Percentiles rank a stretch among this genome's conserved stretches.
Evolutionary conservation across 1,284 basidiomycete species (phyloP).

Genomic region (Melampsora abietis-canadensis): DNA sequence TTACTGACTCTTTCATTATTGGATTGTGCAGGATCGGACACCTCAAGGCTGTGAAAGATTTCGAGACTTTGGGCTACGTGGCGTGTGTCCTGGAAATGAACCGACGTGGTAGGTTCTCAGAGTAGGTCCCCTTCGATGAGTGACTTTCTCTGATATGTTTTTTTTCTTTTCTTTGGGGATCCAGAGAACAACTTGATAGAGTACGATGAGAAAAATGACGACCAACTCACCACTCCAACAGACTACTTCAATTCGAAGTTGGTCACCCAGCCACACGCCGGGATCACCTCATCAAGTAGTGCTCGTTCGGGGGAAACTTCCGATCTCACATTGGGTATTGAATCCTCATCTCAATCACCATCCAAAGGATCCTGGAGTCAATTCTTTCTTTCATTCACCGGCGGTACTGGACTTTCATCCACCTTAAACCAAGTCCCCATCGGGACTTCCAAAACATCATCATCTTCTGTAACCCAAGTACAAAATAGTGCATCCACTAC

Average conservation of each 20-base stretch:
- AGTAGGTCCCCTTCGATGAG: not conserved
- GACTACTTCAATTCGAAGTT: conserved; percentile 39
- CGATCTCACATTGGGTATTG: conserved; percentile 9
- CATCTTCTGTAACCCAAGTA: conserved; percentile 6
- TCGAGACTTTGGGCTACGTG: conserved; percentile 39
- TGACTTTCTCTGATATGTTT: not conserved
- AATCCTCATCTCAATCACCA: conserved; percentile 30
- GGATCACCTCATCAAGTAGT: not conserved
- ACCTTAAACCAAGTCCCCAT: conserved; percentile 2
- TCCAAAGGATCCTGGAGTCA: conserved; percentile 37
- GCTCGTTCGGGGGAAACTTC: not conserved
- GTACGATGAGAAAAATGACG: not conserved
- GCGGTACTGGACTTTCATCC: conserved; percentile 15
- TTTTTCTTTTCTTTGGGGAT: not conserved
- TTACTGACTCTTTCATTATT: not conserved
- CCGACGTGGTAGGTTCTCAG: conserved; percentile 22
- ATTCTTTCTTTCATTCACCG: conserved; percentile 32
- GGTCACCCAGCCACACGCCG: not conserved
- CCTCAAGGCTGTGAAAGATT: conserved; percentile 30
- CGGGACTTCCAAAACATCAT: not conserved
- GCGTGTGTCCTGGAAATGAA: conserved; percentile 36
- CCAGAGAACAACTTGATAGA: not conserved
- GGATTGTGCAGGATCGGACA: conserved; percentile 14
- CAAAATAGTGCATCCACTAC: conserved; percentile 8
- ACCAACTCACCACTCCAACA: conserved; percentile 1